These are phyloP conservation scores for Rhizopogon rudus DNA, from an alignment of 768 basidiomycete genomes.

Conservation along the genomic window DNA sequence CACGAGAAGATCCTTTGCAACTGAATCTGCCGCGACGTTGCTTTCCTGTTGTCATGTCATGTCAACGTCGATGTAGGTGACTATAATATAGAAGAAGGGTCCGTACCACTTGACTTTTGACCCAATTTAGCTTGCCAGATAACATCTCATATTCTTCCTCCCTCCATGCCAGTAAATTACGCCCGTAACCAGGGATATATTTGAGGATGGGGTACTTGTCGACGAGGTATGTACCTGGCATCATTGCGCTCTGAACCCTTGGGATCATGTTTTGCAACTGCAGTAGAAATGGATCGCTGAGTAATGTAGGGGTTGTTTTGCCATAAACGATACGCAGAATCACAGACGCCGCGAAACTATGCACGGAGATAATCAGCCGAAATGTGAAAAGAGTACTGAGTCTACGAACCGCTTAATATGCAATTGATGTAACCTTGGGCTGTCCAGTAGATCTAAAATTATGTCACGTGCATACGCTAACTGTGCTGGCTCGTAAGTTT, in stretches of 20 bases:
- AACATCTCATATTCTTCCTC: slow-evolving; percentile 47
- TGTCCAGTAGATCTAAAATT: slow-evolving; percentile 16
- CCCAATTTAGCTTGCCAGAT: slow-evolving; percentile 39
- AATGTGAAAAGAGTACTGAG: slow-evolving; percentile 3
- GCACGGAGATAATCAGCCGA: not conserved
- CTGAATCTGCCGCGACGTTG: slow-evolving; percentile 23
- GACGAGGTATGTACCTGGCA: slow-evolving; percentile 28
- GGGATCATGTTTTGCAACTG: slow-evolving; percentile 24
- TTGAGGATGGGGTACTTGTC: slow-evolving; percentile 30
- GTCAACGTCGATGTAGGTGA: slow-evolving; percentile 21
- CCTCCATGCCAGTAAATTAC: slow-evolving; percentile 50
- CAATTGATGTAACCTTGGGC: slow-evolving; percentile 16
- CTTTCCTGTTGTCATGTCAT: slow-evolving; percentile 3
- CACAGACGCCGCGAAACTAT: slow-evolving; percentile 22
- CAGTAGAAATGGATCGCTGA: slow-evolving; percentile 16
- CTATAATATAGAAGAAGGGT: not conserved
- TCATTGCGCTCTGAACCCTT: slow-evolving; percentile 25
- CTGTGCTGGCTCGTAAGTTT: slow-evolving; percentile 42
- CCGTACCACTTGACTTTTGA: slow-evolving; percentile 39
- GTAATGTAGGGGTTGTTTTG: slow-evolving; percentile 13
- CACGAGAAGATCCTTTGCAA: slow-evolving; percentile 50
- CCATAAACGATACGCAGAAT: slow-evolving; percentile 25
- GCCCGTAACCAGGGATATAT: slow-evolving; percentile 60
- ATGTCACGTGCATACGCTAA: slow-evolving; percentile 27
- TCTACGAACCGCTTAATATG: slow-evolving; percentile 33